A percentile compares a stretch with the other conserved stretches of the same genome.
These are phyloP conservation scores for Aspergillus pseudoterreus DNA, from an alignment of 2,329 filamentous ascomycete species.

Conservation along the genomic window DNA sequence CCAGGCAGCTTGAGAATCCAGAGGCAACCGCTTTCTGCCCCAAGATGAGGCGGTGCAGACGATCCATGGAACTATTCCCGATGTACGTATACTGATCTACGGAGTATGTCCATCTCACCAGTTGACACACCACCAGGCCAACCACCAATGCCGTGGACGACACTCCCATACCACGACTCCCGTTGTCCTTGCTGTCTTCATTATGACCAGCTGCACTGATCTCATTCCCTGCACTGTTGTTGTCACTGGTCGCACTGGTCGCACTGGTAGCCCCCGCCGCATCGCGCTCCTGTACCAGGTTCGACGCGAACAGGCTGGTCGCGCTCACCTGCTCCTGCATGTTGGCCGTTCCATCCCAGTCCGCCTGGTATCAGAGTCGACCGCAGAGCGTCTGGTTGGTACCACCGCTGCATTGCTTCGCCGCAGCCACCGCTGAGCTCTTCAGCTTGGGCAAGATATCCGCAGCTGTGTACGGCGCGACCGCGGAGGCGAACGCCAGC, in stretches of 20 bases:
- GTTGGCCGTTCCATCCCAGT: constrained; percentile 24
- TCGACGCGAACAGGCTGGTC: constrained; percentile 9
- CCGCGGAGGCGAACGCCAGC: constrained; percentile 50
- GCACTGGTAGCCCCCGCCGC: background rate
- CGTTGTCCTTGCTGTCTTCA: background rate
- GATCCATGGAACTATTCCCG: no score
- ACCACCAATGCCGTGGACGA: background rate
- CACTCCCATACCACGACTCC: background rate
- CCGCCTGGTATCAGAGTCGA: constrained; percentile 28
- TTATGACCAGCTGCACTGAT: background rate
- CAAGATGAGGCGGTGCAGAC: no score
- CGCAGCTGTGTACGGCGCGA: constrained; percentile 52
- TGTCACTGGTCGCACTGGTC: background rate
- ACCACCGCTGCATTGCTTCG: constrained; percentile 47
- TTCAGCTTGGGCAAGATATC: constrained; percentile 49
- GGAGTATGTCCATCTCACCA: background rate
- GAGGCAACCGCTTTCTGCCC: no score
- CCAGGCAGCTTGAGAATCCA: no score
- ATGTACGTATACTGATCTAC: no score
- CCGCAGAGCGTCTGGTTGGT: constrained; percentile 35
- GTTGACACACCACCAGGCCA: background rate
- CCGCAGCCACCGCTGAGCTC: constrained; percentile 51
- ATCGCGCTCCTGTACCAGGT: background rate
- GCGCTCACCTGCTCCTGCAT: constrained; percentile 31
- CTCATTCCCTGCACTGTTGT: background rate